Base-by-base conservation (phyloP, 2,329 filamentous ascomycete genomes). In the Zymoseptoria tritici region DNA sequence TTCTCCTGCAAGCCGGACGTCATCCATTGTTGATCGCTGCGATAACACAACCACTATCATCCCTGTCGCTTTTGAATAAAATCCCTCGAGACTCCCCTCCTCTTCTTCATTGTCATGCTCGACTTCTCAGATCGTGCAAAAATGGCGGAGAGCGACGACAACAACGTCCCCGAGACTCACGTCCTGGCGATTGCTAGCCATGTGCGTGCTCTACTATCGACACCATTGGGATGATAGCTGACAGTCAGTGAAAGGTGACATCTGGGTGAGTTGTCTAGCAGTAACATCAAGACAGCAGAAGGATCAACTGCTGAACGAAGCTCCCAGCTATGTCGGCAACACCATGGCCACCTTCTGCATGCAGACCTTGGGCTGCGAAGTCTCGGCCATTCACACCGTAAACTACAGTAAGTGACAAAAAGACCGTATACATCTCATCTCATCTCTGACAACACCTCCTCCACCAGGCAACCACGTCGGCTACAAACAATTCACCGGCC, bases 401-500 rank as follows among this genome's bases (percentile, higher is more conserved):
- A 89, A 99, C 70, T 99, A 97, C 79, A 97, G 93, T 96, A 79
- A 75, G 87, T 77, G 42, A 26, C 51, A 54, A 22, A 4, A 22
- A 22, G 21, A 22, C 21, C 21, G 21, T 22, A 22, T 22, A 22
- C 21, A 22, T 22, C 4, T 22, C 21, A 22, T 22, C 4, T 22
- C 21, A 22, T 22, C 21, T 22, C 21, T 22, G 21, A 22, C 22
- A n/a, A 46, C 16, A 46, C 11, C 11, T 5, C 11, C 16, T 4
- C 36, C n/a, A n/a, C n/a, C n/a, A 96, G 92, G 91, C 75, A 99
- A 99, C 71, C 94, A 99, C 74, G 93, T 92, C 1, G 94, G 90
- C 51, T 99, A 99, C 76, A 82, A 84, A 60, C 91, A 94, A 76
- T 88, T 91, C 78, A 93, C 88, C 69, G 94, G 94, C 62, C 92